Evolutionary conservation across 495 filamentous ascomycete genomes (phyloP), one percentile per base, ranked within the genome.

Genomic region (Penicillium angulare): DNA sequence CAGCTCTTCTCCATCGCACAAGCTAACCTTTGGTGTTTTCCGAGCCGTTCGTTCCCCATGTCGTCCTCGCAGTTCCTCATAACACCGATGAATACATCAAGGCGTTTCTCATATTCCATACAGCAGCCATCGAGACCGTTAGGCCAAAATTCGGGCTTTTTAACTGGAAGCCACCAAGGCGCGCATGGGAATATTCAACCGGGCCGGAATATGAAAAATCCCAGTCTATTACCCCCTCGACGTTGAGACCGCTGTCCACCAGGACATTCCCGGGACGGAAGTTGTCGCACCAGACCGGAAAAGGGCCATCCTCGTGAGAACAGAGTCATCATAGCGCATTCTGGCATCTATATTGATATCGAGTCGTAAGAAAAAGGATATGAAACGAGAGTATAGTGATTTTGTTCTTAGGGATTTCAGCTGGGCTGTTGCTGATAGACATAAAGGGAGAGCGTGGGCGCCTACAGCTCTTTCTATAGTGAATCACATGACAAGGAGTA

Each of bases 81-180:
- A 18, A 7, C 17, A 3, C 22, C 1, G 2, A 46, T 5, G 22
- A 63, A 61, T 4, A 47, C 52, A 18, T 52, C 4, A 1, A 65
- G 59, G 0, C 52, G 46, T 24, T 34, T 15, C 7, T 63, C 59
- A 43, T 54, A 65, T 20, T 45, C 16, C 13, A 0, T 35, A n/a
- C 24, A 41, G 57, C 64, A 67, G 24, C 54, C 51, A 7, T 67
- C 60, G 15, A 64, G 26, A 33, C 57, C 57, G 20, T 35, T 16
- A 20, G 21, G 7, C 49, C 34, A 52, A 20, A 17, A 29, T 23
- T 52, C 42, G 1, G 41, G 41, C 22, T 44, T 43, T 21, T 51
- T 41, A 16, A 51, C 18, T 18, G 38, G 32, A 31, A 51, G 41
- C 40, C 49, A 51, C 49, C 39, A 51, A 13, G 49, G 41, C 21